Percentiles rank a stretch among this genome's conserved stretches.
These are phyloP conservation scores for Trichocladium uniseriatum DNA, from an alignment of 495 filamentous ascomycete genomes.

Conservation along the genomic window DNA sequence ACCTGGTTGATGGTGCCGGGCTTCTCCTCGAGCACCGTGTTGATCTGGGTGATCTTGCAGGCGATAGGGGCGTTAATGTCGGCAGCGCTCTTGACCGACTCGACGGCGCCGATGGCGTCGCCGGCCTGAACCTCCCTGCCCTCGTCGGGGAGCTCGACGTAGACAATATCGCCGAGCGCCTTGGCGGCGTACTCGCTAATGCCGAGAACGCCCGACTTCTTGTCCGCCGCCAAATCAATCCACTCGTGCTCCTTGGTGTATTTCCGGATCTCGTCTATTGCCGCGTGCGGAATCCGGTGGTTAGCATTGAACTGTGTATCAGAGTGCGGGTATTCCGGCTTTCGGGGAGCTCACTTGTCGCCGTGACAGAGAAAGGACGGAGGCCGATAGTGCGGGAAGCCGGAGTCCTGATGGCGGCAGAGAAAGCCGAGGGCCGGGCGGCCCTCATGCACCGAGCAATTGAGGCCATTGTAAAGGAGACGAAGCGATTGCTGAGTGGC, in stretches of 20 bases:
- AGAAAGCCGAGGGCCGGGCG: conserved; percentile 33
- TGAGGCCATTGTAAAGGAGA: conserved; percentile 35
- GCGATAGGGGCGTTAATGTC: conserved; percentile 86
- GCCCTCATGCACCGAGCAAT: conserved; percentile 39
- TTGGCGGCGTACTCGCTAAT: conserved; percentile 87
- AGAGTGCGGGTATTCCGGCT: not conserved
- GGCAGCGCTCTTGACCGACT: conserved; percentile 94
- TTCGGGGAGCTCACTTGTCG: conserved; percentile 31
- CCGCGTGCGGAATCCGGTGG: not conserved
- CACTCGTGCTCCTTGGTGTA: conserved; percentile 98
- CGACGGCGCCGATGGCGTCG: conserved; percentile 84
- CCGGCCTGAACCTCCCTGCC: conserved; percentile 55
- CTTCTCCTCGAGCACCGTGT: conserved; percentile 67
- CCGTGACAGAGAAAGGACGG: conserved; percentile 37
- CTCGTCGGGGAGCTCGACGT: conserved; percentile 75
- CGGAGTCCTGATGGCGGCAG: conserved; percentile 29
- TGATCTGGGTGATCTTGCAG: conserved; percentile 64
- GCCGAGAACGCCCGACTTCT: conserved; percentile 63
- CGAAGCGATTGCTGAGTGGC: not conserved
- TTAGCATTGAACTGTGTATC: conserved; percentile 4
- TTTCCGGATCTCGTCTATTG: conserved; percentile 55
- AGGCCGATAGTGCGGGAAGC: conserved; percentile 21
- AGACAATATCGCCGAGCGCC: conserved; percentile 90
- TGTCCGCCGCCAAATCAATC: conserved; percentile 75
- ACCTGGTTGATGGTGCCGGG: conserved; percentile 78